Evolutionary conservation across 1,139 yeast genomes (phyloP).

Genomic region (Nakaseomyces bracarensis): DNA sequence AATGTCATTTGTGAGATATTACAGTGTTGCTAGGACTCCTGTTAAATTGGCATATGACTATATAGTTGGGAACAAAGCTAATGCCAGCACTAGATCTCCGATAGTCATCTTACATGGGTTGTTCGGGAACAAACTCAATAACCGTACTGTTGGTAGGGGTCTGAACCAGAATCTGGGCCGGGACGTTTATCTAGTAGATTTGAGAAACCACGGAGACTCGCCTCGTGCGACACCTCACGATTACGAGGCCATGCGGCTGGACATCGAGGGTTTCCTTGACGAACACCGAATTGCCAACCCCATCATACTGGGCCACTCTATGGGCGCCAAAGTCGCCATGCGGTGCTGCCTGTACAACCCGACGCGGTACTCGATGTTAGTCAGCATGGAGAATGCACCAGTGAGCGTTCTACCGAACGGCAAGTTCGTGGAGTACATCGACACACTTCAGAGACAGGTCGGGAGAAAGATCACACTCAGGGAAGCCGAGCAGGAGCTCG

Average conservation of each 20-base stretch:
- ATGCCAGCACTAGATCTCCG: slow-evolving; percentile 36
- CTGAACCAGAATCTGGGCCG: slow-evolving; percentile 34
- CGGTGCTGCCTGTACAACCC: slow-evolving; percentile 69
- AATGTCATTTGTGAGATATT: not conserved
- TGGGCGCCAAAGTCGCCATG: slow-evolving; percentile 97
- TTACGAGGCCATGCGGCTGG: slow-evolving; percentile 76
- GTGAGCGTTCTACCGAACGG: slow-evolving; percentile 52
- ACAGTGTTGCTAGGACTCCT: slow-evolving; percentile 17
- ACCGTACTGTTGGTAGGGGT: slow-evolving; percentile 60
- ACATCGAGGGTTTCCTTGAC: slow-evolving; percentile 62
- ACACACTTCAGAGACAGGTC: slow-evolving; percentile 49
- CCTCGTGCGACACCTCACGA: slow-evolving; percentile 67
- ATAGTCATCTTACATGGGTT: slow-evolving; percentile 78
- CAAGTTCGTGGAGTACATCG: slow-evolving; percentile 59
- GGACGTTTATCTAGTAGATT: slow-evolving; percentile 63
- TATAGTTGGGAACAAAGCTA: slow-evolving; percentile 23
- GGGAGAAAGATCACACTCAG: slow-evolving; percentile 43
- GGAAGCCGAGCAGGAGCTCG: slow-evolving; percentile 62
- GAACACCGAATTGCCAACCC: slow-evolving; percentile 40
- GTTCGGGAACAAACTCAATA: slow-evolving; percentile 76
- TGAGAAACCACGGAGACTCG: slow-evolving; percentile 87
- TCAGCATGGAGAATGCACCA: slow-evolving; percentile 89
- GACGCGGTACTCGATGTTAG: slow-evolving; percentile 50
- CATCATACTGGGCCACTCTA: slow-evolving; percentile 81
- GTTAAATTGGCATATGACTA: slow-evolving; percentile 42